Base-by-base conservation (phyloP, 2,329 filamentous ascomycete genomes). In the Sporothrix schenckii region DNA sequence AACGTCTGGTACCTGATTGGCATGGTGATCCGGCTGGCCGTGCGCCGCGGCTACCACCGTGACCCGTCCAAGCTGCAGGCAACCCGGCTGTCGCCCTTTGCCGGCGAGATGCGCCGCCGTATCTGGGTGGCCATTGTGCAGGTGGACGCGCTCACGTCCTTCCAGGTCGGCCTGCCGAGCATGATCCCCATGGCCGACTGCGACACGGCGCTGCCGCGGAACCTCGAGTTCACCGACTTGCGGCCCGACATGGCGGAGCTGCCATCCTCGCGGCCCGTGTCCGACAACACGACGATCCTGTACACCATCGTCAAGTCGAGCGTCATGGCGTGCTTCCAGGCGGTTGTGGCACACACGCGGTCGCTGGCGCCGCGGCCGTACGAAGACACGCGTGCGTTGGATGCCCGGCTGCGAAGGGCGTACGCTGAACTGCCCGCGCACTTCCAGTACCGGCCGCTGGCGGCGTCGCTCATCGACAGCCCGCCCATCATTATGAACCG, bases 81-180 rank as follows among this genome's bases (percentile, higher is more conserved):
- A 2, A 73, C 75, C 0, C 74, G 74, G 4, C 77, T 82, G 13
- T 77, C 77, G 4, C 72, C 76, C 0, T 81, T 82, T 68, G 75
- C 80, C 2, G 80, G 77, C 30, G 81, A 83, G 74, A 83, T 83
- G 80, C 76, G 81, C 13, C 76, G 81, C 21, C 76, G 81, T 13
- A 73, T 79, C 0, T 83, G 81, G 81, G 73, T 77, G 21, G 74
- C 76, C 30, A 77, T 82, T 1, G 79, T 77, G 56, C 82, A 83
- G 73, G 73, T 84, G 4, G 83, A 85, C 47, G 76, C 82, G 0
- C 72, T 84, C 10, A 78, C 83, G 53, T 83, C 82, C 0, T 83
- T 83, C 54, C 81, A 84, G 69, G 77, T 84, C 50, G 83, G 83
- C 0, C 76, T 85, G 21, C 84, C 83, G 2, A 81, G 81, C n/a